Evolutionary conservation across 2,329 filamentous ascomycete genomes (phyloP).

Genomic region (Colletotrichum phormii): DNA sequence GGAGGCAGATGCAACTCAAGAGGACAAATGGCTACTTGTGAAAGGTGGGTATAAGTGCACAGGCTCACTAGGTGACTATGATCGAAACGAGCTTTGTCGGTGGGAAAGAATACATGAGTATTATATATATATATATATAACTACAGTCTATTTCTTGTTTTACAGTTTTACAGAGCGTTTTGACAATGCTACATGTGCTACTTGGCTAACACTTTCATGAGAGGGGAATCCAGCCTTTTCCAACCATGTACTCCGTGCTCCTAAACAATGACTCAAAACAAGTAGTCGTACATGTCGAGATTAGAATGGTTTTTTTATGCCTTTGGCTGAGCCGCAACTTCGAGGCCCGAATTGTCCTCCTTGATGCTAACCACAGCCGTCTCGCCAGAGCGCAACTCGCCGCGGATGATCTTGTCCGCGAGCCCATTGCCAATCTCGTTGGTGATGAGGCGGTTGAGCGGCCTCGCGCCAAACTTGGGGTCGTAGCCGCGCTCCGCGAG

Average conservation of each 20-base stretch:
- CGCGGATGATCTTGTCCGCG: constrained; percentile 92
- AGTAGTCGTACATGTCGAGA: constrained; percentile 9
- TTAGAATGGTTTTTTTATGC: background rate
- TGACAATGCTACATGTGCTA: background rate
- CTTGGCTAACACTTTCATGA: background rate
- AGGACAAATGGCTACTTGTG: constrained; percentile 20
- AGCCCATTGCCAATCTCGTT: constrained; percentile 90
- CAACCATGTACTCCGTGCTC: background rate
- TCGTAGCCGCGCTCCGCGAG: constrained; percentile 91
- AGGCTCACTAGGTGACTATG: background rate
- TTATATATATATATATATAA: background rate
- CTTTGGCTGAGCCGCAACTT: constrained; percentile 51
- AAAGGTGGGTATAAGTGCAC: constrained; percentile 5
- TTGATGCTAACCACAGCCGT: constrained; percentile 77
- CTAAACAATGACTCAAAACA: background rate
- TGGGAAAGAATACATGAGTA: background rate
- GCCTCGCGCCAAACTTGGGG: constrained; percentile 89
- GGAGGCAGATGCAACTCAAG: constrained; percentile 6
- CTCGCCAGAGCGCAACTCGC: constrained; percentile 81
- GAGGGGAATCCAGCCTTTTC: constrained; percentile 1
- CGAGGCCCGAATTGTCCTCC: constrained; percentile 68
- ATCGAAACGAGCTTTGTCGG: background rate
- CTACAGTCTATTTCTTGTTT: background rate
- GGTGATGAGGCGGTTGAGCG: constrained; percentile 89
- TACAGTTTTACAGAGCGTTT: background rate